These are phyloP conservation scores for Arabis alpina DNA, from an alignment of 345 rosid species.

Conservation along the genomic window DNA sequence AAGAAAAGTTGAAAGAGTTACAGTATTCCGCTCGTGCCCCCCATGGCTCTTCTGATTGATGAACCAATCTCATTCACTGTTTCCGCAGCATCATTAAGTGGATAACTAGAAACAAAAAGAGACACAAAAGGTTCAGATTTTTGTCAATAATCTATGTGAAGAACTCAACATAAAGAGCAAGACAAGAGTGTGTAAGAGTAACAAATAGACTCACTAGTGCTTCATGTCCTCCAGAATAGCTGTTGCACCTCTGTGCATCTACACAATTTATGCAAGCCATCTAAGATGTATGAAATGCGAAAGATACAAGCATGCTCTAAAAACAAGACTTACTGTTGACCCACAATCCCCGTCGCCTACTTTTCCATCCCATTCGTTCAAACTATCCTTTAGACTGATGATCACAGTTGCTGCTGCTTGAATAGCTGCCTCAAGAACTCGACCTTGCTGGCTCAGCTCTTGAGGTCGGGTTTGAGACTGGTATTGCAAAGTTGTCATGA, in stretches of 20 bases:
- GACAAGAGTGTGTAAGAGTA: no score
- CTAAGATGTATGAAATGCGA: slow-evolving; percentile 5
- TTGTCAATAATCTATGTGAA: slow-evolving; percentile 5
- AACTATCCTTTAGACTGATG: slow-evolving; percentile 62
- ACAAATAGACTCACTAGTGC: slow-evolving; percentile 58
- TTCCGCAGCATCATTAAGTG: slow-evolving; percentile 89
- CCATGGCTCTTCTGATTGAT: slow-evolving; percentile 85
- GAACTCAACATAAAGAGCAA: slow-evolving; percentile 35
- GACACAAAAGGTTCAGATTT: not conserved
- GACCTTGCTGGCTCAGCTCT: slow-evolving; percentile 71
- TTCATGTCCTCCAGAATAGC: slow-evolving; percentile 89
- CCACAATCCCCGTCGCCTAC: slow-evolving; percentile 99
- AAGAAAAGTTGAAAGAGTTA: slow-evolving; percentile 37
- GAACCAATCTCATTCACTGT: slow-evolving; percentile 87
- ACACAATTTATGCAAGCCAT: slow-evolving; percentile 38
- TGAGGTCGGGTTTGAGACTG: slow-evolving; percentile 69
- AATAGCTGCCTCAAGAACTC: slow-evolving; percentile 74
- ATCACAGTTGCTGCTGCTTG: slow-evolving; percentile 80
- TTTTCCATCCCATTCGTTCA: slow-evolving; percentile 96
- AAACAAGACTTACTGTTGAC: slow-evolving; percentile 71
- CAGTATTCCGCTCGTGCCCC: slow-evolving; percentile 98
- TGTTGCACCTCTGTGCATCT: slow-evolving; percentile 89
- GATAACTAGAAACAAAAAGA: slow-evolving; percentile 67
- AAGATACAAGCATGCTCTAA: not conserved
- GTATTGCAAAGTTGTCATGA: slow-evolving; percentile 34